These are phyloP conservation scores for Pythium plurisporium DNA, from an alignment of 352 stramenopile species.

Conservation along the genomic window DNA sequence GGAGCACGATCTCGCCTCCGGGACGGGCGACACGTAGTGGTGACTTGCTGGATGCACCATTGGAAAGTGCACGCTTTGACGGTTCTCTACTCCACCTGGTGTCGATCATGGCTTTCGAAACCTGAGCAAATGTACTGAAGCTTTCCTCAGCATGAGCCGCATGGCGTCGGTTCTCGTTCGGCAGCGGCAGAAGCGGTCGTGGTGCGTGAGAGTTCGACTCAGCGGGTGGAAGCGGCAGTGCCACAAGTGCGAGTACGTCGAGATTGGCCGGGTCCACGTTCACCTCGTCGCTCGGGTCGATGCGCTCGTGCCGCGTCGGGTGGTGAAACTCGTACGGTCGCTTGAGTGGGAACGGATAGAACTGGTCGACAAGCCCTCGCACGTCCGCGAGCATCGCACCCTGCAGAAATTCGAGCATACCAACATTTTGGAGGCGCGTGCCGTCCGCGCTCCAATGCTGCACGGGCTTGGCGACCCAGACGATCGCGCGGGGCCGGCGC, in stretches of 20 bases:
- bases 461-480: conserved; percentile 7
- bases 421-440: conserved; percentile 4
- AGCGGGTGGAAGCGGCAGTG: no score
- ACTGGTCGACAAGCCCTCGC: conserved; percentile 28
- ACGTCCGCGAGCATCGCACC: conserved; percentile 23
- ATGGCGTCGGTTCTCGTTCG: no score
- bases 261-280: conserved; percentile 1
- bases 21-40: no score
- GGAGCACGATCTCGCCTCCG: no score
- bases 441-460: conserved; percentile 12
- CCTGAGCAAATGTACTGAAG: no score
- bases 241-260: conserved; percentile 6
- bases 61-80: no score
- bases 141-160: no score
- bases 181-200: no score
- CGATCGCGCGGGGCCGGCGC: neutral
- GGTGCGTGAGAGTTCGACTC: no score
- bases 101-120: no score
- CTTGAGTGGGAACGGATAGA: conserved; percentile 24
- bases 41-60: no score
- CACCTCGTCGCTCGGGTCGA: conserved; percentile 7
- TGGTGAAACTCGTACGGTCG: conserved; percentile 29
- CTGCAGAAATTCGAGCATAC: conserved; percentile 25
- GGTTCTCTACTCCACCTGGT: no score
- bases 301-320: conserved; percentile 6